Conservation (phyloP, 78 protist species). For the Dictyostelium intermedium region DNA sequence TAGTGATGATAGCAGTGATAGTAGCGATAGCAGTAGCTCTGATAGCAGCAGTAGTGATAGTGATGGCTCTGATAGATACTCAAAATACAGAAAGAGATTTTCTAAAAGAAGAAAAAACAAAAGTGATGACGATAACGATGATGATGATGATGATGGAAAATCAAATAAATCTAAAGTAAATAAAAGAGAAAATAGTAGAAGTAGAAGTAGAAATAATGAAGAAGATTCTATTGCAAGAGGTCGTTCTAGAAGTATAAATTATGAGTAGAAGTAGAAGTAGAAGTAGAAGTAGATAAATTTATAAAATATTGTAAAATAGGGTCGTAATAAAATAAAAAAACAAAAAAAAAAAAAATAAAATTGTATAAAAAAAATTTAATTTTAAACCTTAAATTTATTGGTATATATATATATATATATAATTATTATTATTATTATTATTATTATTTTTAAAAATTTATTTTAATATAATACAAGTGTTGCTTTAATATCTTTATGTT, state of each 20-base stretch:
- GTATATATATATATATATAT: neutral
- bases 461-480: conserved; percentile 47
- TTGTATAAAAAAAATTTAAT: neutral
- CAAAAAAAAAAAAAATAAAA: neutral
- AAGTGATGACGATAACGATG: neutral
- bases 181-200: neutral
- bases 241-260: neutral
- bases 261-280: neutral
- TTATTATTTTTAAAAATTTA: too few species aligned
- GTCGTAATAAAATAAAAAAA: neutral
- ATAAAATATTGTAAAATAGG: neutral
- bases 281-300: neutral
- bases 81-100: neutral
- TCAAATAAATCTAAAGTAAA: neutral
- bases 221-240: neutral
- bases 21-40: neutral
- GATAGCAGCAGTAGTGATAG: neutral
- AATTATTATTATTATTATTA: too few species aligned
- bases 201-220: neutral
- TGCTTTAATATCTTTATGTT: conserved; percentile 28
- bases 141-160: neutral
- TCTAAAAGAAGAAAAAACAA: neutral
- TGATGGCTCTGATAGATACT: neutral
- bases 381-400: neutral
- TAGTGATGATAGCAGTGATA: too few species aligned